Percentiles rank a stretch among this genome's conserved stretches.
These are phyloP conservation scores for Arbutus unedo DNA, from an alignment of 148 eudicot genomes.

Conservation along the genomic window DNA sequence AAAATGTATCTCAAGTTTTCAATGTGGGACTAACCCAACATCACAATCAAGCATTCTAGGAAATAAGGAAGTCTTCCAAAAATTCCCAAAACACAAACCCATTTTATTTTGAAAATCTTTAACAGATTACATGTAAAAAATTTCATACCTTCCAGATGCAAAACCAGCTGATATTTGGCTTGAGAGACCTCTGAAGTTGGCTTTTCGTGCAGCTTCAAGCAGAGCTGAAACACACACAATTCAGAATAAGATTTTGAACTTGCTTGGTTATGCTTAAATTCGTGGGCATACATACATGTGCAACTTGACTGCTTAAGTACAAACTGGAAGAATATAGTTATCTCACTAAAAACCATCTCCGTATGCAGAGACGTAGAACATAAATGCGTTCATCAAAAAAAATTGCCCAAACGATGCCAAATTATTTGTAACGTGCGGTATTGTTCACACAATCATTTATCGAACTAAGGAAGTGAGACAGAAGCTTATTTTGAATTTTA, in stretches of 20 bases:
- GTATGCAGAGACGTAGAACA: background rate
- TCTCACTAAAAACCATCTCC: background rate
- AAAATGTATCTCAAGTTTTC: too few relatives aligned
- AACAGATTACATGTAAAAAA: background rate
- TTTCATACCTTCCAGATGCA: constrained; percentile 76
- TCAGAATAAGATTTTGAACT: constrained; percentile 14
- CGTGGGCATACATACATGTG: background rate
- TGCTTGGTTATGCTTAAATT: background rate
- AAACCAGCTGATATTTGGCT: constrained; percentile 82
- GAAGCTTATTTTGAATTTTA: background rate
- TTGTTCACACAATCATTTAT: background rate
- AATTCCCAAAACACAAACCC: too few relatives aligned
- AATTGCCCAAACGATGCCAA: background rate
- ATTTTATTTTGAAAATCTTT: too few relatives aligned
- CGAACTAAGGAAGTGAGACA: background rate
- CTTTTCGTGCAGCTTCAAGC: constrained; percentile 81
- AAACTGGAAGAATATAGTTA: constrained; percentile 8
- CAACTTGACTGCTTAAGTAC: constrained; percentile 9
- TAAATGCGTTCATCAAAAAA: background rate
- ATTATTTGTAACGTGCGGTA: background rate
- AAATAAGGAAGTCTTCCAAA: too few relatives aligned
- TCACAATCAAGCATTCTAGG: too few relatives aligned
- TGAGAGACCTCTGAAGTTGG: constrained; percentile 66
- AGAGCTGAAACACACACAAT: constrained; percentile 56
- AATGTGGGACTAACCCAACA: too few relatives aligned